Percentiles rank a stretch among this genome's conserved stretches.
These are phyloP conservation scores for Agaricales sp. DNA, from an alignment of 1,284 basidiomycete species.

Conservation along the genomic window DNA sequence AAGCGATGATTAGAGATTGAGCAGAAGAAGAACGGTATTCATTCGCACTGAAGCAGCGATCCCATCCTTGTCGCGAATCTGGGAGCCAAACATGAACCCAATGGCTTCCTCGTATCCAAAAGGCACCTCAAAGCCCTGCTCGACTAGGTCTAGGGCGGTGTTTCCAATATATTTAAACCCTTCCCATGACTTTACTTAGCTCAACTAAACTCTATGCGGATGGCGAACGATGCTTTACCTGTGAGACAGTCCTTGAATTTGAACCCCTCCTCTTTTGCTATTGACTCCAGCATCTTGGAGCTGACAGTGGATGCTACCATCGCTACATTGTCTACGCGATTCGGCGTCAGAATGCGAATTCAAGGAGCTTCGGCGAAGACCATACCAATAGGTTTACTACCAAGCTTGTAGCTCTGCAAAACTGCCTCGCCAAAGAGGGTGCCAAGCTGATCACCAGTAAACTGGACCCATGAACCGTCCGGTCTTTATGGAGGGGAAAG, in stretches of 20 bases:
- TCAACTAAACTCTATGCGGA: not conserved
- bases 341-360: too few relatives aligned
- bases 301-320: constrained; percentile 85
- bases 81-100: constrained; percentile 72
- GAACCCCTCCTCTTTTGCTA: constrained; percentile 70
- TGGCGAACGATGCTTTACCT: constrained; percentile 31
- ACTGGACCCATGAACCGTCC: constrained; percentile 53
- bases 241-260: constrained; percentile 76
- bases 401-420: constrained; percentile 47
- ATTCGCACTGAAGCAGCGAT: constrained; percentile 57
- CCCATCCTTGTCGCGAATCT: constrained; percentile 79
- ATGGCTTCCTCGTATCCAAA: constrained; percentile 89
- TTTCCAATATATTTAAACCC: constrained; percentile 85
- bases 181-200: constrained; percentile 16
- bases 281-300: constrained; percentile 75
- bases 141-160: constrained; percentile 53
- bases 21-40: not conserved
- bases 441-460: constrained; percentile 80
- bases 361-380: too few relatives aligned
- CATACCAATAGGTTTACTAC: constrained; percentile 40
- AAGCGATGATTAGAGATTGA: not conserved
- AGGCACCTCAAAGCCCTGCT: constrained; percentile 59
- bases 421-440: constrained; percentile 59
- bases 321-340: constrained; percentile 47
- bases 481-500: constrained; percentile 21